These are phyloP conservation scores for Solanum hybrid DNA, from an alignment of 305 asterid genomes.

Conservation along the genomic window DNA sequence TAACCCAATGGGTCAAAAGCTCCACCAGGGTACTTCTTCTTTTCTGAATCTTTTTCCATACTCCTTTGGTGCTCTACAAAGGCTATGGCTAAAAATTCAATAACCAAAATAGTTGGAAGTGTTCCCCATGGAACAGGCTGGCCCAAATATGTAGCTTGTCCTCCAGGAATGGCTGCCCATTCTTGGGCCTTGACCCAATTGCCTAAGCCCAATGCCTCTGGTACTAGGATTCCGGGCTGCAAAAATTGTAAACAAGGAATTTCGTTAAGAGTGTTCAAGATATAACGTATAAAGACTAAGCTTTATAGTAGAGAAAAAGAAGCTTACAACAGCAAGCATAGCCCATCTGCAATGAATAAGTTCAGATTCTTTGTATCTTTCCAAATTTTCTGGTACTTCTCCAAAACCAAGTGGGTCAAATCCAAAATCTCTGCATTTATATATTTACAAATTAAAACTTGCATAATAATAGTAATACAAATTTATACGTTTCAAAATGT, in stretches of 20 bases:
- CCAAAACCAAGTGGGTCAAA: slow-evolving; percentile 92
- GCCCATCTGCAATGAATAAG: slow-evolving; percentile 97
- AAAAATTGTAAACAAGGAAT: background rate
- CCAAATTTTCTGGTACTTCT: slow-evolving; percentile 74
- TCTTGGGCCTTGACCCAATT: slow-evolving; percentile 97
- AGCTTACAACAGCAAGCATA: slow-evolving; percentile 56
- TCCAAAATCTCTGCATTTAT: slow-evolving; percentile 68
- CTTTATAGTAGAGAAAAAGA: background rate
- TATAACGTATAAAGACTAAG: background rate
- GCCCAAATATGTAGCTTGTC: slow-evolving; percentile 89
- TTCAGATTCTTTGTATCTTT: slow-evolving; percentile 90
- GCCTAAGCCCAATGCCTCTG: slow-evolving; percentile 90
- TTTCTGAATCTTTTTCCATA: slow-evolving; percentile 84
- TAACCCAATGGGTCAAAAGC: slow-evolving; percentile 92
- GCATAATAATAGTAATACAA: background rate
- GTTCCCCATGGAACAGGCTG: slow-evolving; percentile 98
- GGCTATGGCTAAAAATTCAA: slow-evolving; percentile 76
- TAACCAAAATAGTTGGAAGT: slow-evolving; percentile 75
- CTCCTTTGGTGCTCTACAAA: slow-evolving; percentile 94
- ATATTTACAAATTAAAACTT: background rate
- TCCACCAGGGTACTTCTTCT: slow-evolving; percentile 96
- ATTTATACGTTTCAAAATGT: background rate
- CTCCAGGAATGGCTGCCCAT: slow-evolving; percentile 94
- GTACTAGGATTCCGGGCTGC: slow-evolving; percentile 76
- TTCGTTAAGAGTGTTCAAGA: background rate